Evolutionary conservation across 495 filamentous ascomycete species (phyloP), one percentile per base, ranked within the genome.

Genomic region (Penicillium bovifimosum): DNA sequence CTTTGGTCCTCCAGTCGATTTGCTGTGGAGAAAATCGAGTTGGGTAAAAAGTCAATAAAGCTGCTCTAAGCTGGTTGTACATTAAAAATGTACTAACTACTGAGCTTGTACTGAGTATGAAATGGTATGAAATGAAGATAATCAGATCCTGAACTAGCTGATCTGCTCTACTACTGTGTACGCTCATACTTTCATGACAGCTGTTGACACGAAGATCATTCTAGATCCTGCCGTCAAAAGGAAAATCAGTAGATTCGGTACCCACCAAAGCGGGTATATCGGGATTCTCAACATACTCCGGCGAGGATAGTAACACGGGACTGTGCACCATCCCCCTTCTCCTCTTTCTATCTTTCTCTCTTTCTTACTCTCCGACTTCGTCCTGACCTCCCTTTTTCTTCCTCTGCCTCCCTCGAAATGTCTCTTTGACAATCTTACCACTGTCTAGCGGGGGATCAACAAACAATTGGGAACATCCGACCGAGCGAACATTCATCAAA

Each of bases 361-460:
- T 26, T 26, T 44, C 24, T 26, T 26, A n/a, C 6, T 13, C 6
- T 14, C 6, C 14, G 18, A n/a, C n/a, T n/a, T n/a, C n/a, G n/a
- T n/a, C n/a, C n/a, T n/a, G n/a, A n/a, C n/a, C n/a, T n/a, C 29
- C 6, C 20, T 20, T 14, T 45, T 17, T 14, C 27, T 29, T 31
- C 33, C 9, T 13, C 18, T 32, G 6, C n/a, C 28, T 20, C 16
- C 6, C 14, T 13, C 34, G 34, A 6, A 36, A 63, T 63, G 60
- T 44, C 26, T 43, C 26, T 53, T 8, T 58, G 42, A 63, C 18
- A 46, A 36, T 18, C 20, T 14, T 41, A 11, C 47, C 35, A 29
- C 17, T 24, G 43, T 41, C 48, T 29, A 36, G 54, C 48, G 58
- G 54, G 58, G 50, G 36, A 50, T 53, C 38, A 48, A 49, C 44